Evolutionary conservation across 306 rosid species (phyloP).

Genomic region (Urtica urens): DNA sequence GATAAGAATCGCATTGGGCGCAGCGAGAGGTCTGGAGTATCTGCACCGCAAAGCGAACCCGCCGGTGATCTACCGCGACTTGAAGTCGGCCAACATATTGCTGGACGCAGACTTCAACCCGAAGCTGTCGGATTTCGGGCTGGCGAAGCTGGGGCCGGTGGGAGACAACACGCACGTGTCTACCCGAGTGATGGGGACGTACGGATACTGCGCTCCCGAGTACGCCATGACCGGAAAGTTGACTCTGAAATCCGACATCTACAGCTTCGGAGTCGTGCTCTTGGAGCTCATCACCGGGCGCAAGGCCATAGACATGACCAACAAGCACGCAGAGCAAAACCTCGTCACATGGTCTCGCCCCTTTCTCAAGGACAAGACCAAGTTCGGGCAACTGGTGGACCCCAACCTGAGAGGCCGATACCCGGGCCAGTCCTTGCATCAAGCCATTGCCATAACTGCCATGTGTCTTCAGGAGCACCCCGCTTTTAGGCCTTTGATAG

Average conservation of each 20-base stretch:
- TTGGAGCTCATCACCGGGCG: slow-evolving; percentile 92
- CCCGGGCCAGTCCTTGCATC: slow-evolving; percentile 81
- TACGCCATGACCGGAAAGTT: slow-evolving; percentile 94
- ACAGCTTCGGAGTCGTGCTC: slow-evolving; percentile 92
- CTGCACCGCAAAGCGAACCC: slow-evolving; percentile 91
- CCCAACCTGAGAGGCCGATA: slow-evolving; percentile 63
- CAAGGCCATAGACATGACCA: slow-evolving; percentile 53
- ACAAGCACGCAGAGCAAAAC: slow-evolving; percentile 78
- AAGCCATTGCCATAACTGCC: slow-evolving; percentile 87
- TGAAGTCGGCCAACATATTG: slow-evolving; percentile 86
- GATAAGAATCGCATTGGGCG: slow-evolving; percentile 78
- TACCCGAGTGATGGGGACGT: slow-evolving; percentile 95
- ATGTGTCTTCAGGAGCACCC: slow-evolving; percentile 98
- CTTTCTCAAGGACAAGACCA: slow-evolving; percentile 41
- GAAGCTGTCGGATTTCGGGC: slow-evolving; percentile 92
- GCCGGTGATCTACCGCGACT: slow-evolving; percentile 89
- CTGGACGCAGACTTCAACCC: slow-evolving; percentile 70
- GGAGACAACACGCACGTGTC: slow-evolving; percentile 98
- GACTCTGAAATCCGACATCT: slow-evolving; percentile 93
- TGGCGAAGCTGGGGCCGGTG: slow-evolving; percentile 92
- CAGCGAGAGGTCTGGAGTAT: slow-evolving; percentile 88
- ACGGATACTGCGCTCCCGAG: slow-evolving; percentile 96
- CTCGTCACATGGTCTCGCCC: slow-evolving; percentile 69
- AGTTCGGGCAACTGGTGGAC: slow-evolving; percentile 45
- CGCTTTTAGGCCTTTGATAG: slow-evolving; percentile 66